These are phyloP conservation scores for Podospora sp. DNA, from an alignment of 495 filamentous ascomycete genomes.

Conservation along the genomic window DNA sequence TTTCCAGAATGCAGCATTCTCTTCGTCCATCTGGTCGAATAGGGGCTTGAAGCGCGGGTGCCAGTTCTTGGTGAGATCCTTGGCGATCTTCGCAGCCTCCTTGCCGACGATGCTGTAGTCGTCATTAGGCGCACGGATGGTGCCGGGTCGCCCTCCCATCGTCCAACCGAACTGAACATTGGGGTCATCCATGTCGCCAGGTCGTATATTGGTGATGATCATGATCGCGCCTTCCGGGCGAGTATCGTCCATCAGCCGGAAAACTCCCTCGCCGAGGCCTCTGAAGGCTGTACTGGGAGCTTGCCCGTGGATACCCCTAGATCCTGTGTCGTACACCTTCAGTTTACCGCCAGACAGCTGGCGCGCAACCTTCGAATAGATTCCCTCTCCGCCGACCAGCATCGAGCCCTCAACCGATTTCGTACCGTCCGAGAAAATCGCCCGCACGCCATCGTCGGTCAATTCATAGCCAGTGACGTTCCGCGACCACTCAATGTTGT, in stretches of 20 bases:
- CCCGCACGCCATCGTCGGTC: conserved; percentile 47
- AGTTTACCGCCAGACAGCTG: conserved; percentile 53
- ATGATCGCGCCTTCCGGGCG: conserved; percentile 45
- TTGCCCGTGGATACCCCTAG: conserved; percentile 58
- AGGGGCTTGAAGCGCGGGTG: conserved; percentile 52
- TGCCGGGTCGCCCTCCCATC: conserved; percentile 53
- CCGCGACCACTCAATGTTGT: conserved; percentile 48
- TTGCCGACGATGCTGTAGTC: conserved; percentile 54
- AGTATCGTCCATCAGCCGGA: conserved; percentile 42
- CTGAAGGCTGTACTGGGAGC: conserved; percentile 57
- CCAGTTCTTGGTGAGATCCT: conserved; percentile 51
- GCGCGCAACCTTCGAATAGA: conserved; percentile 54
- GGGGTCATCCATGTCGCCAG: conserved; percentile 58
- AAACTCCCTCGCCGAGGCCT: conserved; percentile 58
- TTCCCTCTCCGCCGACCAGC: conserved; percentile 55
- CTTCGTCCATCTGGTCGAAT: conserved; percentile 53
- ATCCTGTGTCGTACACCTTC: conserved; percentile 57
- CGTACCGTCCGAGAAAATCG: conserved; percentile 52
- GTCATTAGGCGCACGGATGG: conserved; percentile 53
- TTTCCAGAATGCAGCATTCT: conserved; percentile 58
- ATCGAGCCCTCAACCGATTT: conserved; percentile 53
- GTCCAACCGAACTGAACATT: conserved; percentile 58
- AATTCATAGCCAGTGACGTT: conserved; percentile 53
- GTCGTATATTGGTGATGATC: conserved; percentile 57
- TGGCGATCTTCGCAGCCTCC: conserved; percentile 54